Percentiles rank a stretch among this genome's conserved stretches.
Evolutionary conservation across 768 basidiomycete genomes (phyloP).

Genomic region (Thelephora ganbajun): DNA sequence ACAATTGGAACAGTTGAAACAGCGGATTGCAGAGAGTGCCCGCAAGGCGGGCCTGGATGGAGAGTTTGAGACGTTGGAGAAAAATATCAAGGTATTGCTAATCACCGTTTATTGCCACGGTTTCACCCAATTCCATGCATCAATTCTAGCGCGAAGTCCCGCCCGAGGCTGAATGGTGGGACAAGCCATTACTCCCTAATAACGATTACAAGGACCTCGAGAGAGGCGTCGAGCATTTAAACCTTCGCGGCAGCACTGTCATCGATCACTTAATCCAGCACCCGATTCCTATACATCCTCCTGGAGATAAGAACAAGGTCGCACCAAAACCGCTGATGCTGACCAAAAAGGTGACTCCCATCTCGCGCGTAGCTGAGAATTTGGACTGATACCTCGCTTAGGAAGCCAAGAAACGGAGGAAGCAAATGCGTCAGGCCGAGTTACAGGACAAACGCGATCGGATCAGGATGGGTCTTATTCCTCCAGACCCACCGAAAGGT

Average conservation of each 20-base stretch:
- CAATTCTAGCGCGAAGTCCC: constrained; percentile 68
- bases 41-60: constrained; percentile 87
- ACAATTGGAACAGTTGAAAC: constrained; percentile 83
- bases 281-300: constrained; percentile 90
- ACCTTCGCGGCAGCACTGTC: constrained; percentile 60
- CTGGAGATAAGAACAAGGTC: constrained; percentile 70
- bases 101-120: not conserved
- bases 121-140: not conserved
- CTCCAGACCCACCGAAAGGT: constrained; percentile 95
- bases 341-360: constrained; percentile 64
- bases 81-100: constrained; percentile 59
- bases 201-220: constrained; percentile 69
- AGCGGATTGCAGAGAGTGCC: constrained; percentile 85
- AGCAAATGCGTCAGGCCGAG: constrained; percentile 75
- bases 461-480: constrained; percentile 89
- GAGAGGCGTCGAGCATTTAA: constrained; percentile 40
- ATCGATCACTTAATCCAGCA: constrained; percentile 91
- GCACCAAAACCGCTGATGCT: constrained; percentile 80
- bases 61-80: constrained; percentile 86
- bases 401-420: constrained; percentile 97
- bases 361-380: not conserved
- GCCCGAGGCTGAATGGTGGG: constrained; percentile 96
- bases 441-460: constrained; percentile 91
- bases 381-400: constrained; percentile 9
- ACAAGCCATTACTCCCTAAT: constrained; percentile 68